Evolutionary conservation across 106 monocot species (phyloP).

Genomic region (Phalaenopsis equestris): DNA sequence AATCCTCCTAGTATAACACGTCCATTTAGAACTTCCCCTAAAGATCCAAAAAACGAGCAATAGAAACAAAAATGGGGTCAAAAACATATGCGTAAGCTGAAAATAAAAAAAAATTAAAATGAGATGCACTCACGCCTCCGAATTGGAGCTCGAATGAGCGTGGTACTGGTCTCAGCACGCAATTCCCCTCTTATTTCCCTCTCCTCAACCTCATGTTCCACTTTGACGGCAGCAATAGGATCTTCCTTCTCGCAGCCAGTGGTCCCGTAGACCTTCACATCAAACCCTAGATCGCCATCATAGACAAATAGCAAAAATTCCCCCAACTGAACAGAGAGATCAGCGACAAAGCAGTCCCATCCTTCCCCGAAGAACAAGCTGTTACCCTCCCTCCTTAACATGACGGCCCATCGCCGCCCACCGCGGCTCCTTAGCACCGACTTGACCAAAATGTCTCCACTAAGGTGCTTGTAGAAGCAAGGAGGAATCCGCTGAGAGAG

Average conservation of each 20-base stretch:
- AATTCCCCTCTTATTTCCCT: background rate
- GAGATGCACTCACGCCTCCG: background rate
- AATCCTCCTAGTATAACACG: conserved; percentile 3
- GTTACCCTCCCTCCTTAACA: background rate
- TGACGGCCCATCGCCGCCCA: conserved; percentile 9
- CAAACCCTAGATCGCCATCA: conserved; percentile 10
- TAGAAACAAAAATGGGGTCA: background rate
- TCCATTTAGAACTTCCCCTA: conserved; percentile 7
- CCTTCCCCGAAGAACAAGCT: conserved; percentile 10
- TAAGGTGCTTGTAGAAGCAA: background rate
- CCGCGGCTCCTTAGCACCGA: conserved; percentile 3
- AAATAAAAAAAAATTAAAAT: background rate
- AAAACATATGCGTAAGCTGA: background rate
- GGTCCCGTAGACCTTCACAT: conserved; percentile 14
- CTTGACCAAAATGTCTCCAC: background rate
- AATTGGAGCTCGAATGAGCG: background rate
- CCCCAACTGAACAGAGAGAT: background rate
- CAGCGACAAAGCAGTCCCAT: conserved; percentile 12
- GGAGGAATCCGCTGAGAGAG: conserved; percentile 3
- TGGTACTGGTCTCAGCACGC: background rate
- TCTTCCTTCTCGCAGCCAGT: conserved; percentile 10
- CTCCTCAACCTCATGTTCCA: background rate
- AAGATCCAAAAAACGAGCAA: background rate
- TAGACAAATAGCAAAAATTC: conserved; percentile 17
- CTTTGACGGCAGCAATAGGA: background rate